These are phyloP conservation scores for Ogataea thermomethanolica DNA, from an alignment of 805 yeast species.

Conservation along the genomic window DNA sequence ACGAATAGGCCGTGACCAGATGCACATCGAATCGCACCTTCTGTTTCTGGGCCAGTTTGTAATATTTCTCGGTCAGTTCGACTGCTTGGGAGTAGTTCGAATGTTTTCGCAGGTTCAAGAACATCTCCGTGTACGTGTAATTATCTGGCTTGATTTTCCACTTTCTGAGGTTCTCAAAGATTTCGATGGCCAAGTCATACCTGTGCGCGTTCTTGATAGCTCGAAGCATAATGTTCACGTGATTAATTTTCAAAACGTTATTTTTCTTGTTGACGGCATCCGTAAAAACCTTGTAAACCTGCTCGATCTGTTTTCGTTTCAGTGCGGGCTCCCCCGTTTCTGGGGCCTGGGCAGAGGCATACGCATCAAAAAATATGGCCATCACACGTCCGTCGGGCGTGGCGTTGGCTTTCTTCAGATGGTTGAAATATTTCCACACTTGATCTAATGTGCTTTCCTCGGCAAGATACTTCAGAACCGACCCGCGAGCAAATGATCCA, in stretches of 20 bases:
- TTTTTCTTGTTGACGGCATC: slow-evolving; percentile 29
- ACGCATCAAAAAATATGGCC: slow-evolving; percentile 45
- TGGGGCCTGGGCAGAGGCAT: slow-evolving; percentile 32
- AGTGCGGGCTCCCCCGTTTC: slow-evolving; percentile 16
- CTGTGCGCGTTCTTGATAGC: slow-evolving; percentile 42
- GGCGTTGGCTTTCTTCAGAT: slow-evolving; percentile 61
- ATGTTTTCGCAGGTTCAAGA: slow-evolving; percentile 19
- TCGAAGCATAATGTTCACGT: slow-evolving; percentile 44
- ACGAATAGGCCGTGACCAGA: slow-evolving; percentile 24
- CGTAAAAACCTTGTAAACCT: slow-evolving; percentile 32
- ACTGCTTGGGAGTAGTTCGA: slow-evolving; percentile 18
- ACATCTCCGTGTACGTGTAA: slow-evolving; percentile 34
- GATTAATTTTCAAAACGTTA: slow-evolving; percentile 34
- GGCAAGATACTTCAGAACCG: slow-evolving; percentile 50
- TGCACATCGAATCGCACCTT: slow-evolving; percentile 19
- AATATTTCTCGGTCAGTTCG: slow-evolving; percentile 21
- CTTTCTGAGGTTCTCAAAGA: slow-evolving; percentile 33
- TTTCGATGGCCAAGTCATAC: slow-evolving; percentile 35
- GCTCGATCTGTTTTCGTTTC: slow-evolving; percentile 34
- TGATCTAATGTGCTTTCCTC: slow-evolving; percentile 40
- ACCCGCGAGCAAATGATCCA: slow-evolving; percentile 62
- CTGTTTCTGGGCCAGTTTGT: slow-evolving; percentile 20
- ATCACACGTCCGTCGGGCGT: slow-evolving; percentile 47
- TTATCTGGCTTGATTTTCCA: slow-evolving; percentile 30
- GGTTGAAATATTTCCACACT: slow-evolving; percentile 48